Evolutionary conservation across 495 filamentous ascomycete genomes (phyloP), one percentile per base, ranked within the genome.

Genomic region (Hypomontagnella monticulosa): DNA sequence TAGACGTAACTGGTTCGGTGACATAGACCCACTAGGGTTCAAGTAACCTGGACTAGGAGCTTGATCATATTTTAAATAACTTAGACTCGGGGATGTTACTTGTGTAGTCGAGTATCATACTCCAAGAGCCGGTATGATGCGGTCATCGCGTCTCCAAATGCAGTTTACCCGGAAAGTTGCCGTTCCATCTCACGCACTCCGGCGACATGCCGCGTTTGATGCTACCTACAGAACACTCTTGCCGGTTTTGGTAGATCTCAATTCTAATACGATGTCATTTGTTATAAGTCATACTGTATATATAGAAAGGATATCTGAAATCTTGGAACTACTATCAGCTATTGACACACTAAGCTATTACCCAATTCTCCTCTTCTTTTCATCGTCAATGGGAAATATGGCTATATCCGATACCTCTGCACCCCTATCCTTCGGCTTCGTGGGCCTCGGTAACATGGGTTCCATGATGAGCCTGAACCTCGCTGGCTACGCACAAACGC

Each of bases 381-480:
- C 8, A 10, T 8, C 19, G 8, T 33, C 2, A 12, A 50, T 30
- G 19, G 16, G 12, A 43, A 18, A 19, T n/a, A 50, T 50, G 47
- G 32, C 47, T 36, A 8, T 8, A 50, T 37, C 9, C 19, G 16
- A 4, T 30, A 37, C 11, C 12, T 36, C 19, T 14, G 9, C 42
- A 7, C 6, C 11, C 18, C 42, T 16, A 4, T 57, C 54, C 15
- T 48, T 57, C 34, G 54, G 54, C 15, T 57, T 57, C 12, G 54
- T 57, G 15, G 54, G 54, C 33, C 54, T 57, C 27, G 54, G 54
- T 16, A 57, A 57, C 47, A 47, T 57, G 54, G 54, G 54, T 18
- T 47, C 16, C 30, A 32, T 57, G 42, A 57, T 57, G 54, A 57
- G 54, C 12, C 20, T 23, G 11, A 57, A 57, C 12, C 18, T 57